These are phyloP conservation scores for Yamadazyma spencermartinsiae DNA, from an alignment of 1,139 yeast genomes.

Conservation along the genomic window DNA sequence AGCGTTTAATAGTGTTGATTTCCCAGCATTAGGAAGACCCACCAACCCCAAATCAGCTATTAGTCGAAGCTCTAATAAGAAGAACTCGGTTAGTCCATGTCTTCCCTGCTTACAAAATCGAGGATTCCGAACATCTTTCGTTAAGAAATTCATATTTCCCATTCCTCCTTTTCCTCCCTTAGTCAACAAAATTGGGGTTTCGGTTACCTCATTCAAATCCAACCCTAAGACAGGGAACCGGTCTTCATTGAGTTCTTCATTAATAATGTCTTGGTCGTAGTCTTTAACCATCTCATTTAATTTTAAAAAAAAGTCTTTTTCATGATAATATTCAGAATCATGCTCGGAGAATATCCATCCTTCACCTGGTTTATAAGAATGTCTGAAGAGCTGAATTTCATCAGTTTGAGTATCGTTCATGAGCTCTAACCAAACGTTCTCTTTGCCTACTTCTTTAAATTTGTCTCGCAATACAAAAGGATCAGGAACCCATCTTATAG, in stretches of 20 bases:
- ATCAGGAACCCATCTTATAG: conserved; percentile 82
- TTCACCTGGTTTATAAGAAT: conserved; percentile 60
- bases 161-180: conserved; percentile 92
- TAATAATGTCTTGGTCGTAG: conserved; percentile 60
- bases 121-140: conserved; percentile 83
- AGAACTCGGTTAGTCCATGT: conserved; percentile 61
- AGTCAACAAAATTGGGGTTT: conserved; percentile 65
- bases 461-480: conserved; percentile 49
- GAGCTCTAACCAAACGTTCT: conserved; percentile 24
- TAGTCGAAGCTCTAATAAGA: conserved; percentile 78
- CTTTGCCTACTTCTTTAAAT: conserved; percentile 30
- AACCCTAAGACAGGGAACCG: conserved; percentile 76
- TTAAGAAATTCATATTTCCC: conserved; percentile 93
- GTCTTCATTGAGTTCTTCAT: conserved; percentile 65
- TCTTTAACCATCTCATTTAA: conserved; percentile 62
- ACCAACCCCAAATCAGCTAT: conserved; percentile 93
- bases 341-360: conserved; percentile 88
- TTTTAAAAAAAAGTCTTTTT: conserved; percentile 62
- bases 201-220: conserved; percentile 67
- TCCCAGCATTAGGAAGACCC: conserved; percentile 96
- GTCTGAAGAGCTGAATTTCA: conserved; percentile 59
- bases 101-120: conserved; percentile 84
- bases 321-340: conserved; percentile 66
- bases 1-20: conserved; percentile 84
- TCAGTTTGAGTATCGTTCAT: conserved; percentile 23